Base-by-base conservation (phyloP, 2,329 filamentous ascomycete species). In the Talaromyces sp. region DNA sequence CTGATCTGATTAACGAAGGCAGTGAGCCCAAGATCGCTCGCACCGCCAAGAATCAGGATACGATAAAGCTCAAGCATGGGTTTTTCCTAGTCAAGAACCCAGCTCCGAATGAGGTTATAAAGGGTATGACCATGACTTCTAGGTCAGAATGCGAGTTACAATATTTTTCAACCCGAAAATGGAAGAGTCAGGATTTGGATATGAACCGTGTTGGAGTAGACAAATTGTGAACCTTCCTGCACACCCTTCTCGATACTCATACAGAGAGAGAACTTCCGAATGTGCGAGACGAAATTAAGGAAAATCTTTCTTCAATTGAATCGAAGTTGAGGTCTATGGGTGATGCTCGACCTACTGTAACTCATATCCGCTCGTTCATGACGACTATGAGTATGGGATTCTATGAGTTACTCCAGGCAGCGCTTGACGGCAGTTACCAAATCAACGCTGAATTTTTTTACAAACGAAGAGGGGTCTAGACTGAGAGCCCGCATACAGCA, bases 21-120 rank as follows among this genome's bases (percentile, higher is more conserved):
- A 73, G 45, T 5, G 63, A 65, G 22, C 10, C 19, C 3, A 40
- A 31, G 74, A 95, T 95, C 31, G 47, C 47, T 17, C 47, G 27
- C 5, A 29, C 7, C 8, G 47, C 47, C 15, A 51, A 29, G 13
- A 51, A 51, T 17, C 25, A 29, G 15, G 47, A 51, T 15, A 17
- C 25, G 5, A 51, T 29, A 13, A 27, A 51, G 15, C 47, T 51
- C 25, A 51, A 51, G 4, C 47, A 8, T 17, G 47, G 47, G 5
- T 51, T 51, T 15, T 51, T 31, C 22, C 13, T 51, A 3, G 47
- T 51, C 22, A 51, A 51, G 10, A 51, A 51, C 2, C 47, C 45
- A 27, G 11, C 22, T 6, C 45, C 45, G 10, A 49, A 3, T 5
- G 45, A 49, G 17, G 15, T 49, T 5, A 49, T 27, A 22, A 6